Evolutionary conservation across 176 grass and related monocot genomes (phyloP).

Genomic region (Avena sativa): DNA sequence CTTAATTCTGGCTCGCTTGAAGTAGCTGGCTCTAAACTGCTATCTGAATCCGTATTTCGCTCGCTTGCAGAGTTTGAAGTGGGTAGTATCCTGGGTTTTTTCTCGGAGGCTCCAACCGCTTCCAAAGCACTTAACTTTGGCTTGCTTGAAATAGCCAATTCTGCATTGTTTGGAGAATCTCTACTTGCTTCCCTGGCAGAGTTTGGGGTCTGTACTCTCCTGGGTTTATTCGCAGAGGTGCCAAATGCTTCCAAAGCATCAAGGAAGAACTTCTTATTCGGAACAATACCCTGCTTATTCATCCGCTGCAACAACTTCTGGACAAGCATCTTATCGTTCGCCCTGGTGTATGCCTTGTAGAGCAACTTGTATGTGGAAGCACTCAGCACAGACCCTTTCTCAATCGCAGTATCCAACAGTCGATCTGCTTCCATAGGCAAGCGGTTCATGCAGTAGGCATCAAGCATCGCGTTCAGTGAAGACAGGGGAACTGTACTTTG

Average conservation of each 20-base stretch:
- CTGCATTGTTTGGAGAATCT: constrained; percentile 48
- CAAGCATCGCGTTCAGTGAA: constrained; percentile 83
- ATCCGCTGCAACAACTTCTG: constrained; percentile 80
- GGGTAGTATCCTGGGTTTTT: constrained; percentile 42
- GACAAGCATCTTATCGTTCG: constrained; percentile 67
- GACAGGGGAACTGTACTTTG: constrained; percentile 64
- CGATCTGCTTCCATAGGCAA: constrained; percentile 77
- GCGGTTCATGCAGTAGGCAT: constrained; percentile 86
- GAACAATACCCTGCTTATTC: constrained; percentile 80
- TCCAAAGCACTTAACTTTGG: constrained; percentile 28
- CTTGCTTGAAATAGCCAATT: constrained; percentile 16
- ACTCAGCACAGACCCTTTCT: constrained; percentile 58
- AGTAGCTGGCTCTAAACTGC: constrained; percentile 13
- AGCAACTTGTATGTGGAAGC: constrained; percentile 93
- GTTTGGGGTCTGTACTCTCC: constrained; percentile 40
- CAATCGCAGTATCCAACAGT: constrained; percentile 64
- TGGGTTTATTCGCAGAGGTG: constrained; percentile 50
- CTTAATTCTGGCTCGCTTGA: constrained; percentile 26
- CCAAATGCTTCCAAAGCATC: constrained; percentile 85
- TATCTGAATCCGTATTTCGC: constrained; percentile 42
- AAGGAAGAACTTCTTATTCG: constrained; percentile 91
- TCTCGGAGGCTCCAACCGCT: constrained; percentile 53
- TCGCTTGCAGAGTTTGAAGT: constrained; percentile 34
- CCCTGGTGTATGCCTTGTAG: constrained; percentile 84
- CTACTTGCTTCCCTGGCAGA: constrained; percentile 16